Evolutionary conservation across 306 rosid species (phyloP), one percentile per base, ranked within the genome.

Genomic region (Alnus rubra): DNA sequence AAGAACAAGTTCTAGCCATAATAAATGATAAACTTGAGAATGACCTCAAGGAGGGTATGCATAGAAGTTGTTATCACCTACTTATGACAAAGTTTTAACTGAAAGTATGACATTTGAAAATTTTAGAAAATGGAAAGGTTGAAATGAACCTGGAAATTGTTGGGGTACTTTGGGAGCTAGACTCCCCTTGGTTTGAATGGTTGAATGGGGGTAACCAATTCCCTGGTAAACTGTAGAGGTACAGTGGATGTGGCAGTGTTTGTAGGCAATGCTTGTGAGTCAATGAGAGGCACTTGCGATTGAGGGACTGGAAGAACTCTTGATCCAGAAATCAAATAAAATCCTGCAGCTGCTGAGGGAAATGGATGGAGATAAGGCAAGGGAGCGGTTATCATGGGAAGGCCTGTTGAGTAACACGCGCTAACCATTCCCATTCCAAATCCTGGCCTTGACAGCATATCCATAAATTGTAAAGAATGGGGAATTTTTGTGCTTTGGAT

Each of bases 361-460:
- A 49, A 31, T 13, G 48, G 71, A 47, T 59, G 47, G 8, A 49
- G 15, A 50, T 0, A 3, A 13, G 48, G 6, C 15, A 51, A 28
- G 31, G 69, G 37, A 69, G 54, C 31, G 5, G 33, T 35, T 39
- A 63, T 18, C 7, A 60, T 33, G 54, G 62, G 63, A 78, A 30
- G 52, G 50, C 62, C 37, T 18, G 73, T 50, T 60, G 64, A 52
- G 44, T 72, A 48, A 19, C 31, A 23, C 44, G 49, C 47, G 50
- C 50, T 48, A 33, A 50, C 7, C 77, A 59, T 71, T 69, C 76
- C 81, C 76, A 56, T 78, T 14, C 50, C 77, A 65, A 2, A 10
- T 53, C 80, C 84, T 10, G n/a, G 68, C 70, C 53, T 37, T 16
- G 33, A 7, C 45, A 4, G 44, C 49, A 65, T 37, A 2, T 15